phyloP scores from a whole-genome alignment of 805 yeast genomes.

The Starmerella bombicola region DNA sequence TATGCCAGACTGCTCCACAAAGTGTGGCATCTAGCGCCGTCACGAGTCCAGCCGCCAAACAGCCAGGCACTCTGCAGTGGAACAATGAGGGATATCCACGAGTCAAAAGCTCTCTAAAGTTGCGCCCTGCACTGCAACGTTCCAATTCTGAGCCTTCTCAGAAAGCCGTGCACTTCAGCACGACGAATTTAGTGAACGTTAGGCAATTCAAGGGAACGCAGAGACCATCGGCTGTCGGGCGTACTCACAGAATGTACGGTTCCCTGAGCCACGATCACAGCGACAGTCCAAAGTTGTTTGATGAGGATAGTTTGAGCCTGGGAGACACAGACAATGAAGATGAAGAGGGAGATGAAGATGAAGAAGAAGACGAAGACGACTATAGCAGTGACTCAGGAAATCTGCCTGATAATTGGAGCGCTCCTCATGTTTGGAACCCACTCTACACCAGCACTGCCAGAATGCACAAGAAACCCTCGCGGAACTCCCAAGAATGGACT shows the following conservation, averaged over 20 bases:
- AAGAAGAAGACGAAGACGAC: constrained; percentile 7
- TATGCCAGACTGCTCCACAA: constrained; percentile 3
- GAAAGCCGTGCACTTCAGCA: constrained; percentile 68
- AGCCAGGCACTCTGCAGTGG: constrained; percentile 33
- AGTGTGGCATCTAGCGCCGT: neutral
- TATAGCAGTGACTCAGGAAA: neutral
- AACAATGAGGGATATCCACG: constrained; percentile 88
- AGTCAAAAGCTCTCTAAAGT: constrained; percentile 59
- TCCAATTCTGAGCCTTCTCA: constrained; percentile 31
- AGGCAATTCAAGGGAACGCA: constrained; percentile 62
- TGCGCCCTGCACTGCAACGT: constrained; percentile 28
- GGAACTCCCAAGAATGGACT: constrained; percentile 9
- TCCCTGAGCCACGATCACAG: constrained; percentile 41
- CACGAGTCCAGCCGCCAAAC: constrained; percentile 11
- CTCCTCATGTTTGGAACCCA: neutral
- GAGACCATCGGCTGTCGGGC: constrained; percentile 54
- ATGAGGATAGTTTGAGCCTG: constrained; percentile 26
- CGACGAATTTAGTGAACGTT: constrained; percentile 40
- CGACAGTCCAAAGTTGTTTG: too few relatives aligned
- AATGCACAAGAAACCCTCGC: neutral
- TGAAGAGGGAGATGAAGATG: constrained; percentile 21
- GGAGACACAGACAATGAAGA: constrained; percentile 27
- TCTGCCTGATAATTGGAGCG: neutral
- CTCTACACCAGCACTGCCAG: neutral
- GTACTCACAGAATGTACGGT: neutral